These are phyloP conservation scores for Nitzschia putrida DNA, from an alignment of 108 stramenopile genomes.

Conservation along the genomic window DNA sequence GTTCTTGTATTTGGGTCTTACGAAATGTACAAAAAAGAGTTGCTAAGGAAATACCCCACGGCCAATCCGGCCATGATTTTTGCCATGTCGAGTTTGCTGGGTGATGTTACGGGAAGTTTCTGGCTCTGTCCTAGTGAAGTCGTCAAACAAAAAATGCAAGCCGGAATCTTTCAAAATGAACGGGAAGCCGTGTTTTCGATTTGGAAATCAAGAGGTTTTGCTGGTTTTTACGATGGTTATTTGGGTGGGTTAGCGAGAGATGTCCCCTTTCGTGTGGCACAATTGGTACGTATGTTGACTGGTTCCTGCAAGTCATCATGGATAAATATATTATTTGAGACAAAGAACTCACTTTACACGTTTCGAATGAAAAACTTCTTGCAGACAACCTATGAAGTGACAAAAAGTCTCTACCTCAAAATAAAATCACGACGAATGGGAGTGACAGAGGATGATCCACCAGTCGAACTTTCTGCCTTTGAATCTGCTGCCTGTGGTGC, in stretches of 20 bases:
- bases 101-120: slow-evolving; percentile 75
- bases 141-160: slow-evolving; percentile 79
- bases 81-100: slow-evolving; percentile 63
- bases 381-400: slow-evolving; percentile 66
- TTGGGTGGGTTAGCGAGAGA: slow-evolving; percentile 68
- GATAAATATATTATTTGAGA: background rate
- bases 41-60: slow-evolving; percentile 54
- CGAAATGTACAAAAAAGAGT: slow-evolving; percentile 79
- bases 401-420: slow-evolving; percentile 55
- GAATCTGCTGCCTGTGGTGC: slow-evolving; percentile 81
- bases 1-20: slow-evolving; percentile 83
- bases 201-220: slow-evolving; percentile 51
- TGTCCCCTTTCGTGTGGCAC: slow-evolving; percentile 82
- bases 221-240: slow-evolving; percentile 70
- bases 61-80: slow-evolving; percentile 58
- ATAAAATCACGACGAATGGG: slow-evolving; percentile 22
- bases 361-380: background rate
- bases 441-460: background rate
- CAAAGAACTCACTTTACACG: background rate
- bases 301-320: background rate
- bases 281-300: slow-evolving; percentile 32
- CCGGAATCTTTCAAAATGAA: slow-evolving; percentile 64
- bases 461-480: slow-evolving; percentile 48
- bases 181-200: slow-evolving; percentile 60
- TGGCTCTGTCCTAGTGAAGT: slow-evolving; percentile 83